phyloP scores from a whole-genome alignment of 192 early-diverging fungal species.

The Paraglomus brasilianum region DNA sequence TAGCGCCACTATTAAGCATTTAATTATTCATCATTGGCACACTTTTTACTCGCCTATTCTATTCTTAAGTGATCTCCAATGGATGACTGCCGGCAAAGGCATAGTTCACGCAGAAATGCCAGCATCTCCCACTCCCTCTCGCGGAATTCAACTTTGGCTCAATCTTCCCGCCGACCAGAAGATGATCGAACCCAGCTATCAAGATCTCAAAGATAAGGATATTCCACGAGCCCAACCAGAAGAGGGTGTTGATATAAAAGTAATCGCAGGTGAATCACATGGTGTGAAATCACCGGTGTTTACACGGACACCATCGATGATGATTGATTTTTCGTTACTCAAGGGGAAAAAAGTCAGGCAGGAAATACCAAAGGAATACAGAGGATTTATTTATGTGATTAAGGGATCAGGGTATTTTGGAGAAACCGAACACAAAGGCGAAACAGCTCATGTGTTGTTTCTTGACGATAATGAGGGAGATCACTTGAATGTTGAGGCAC shows the following conservation, averaged over 20 bases:
- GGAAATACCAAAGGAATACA: slow-evolving; percentile 53
- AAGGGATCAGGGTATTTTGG: slow-evolving; percentile 55
- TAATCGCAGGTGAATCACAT: slow-evolving; percentile 84
- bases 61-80: slow-evolving; percentile 54
- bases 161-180: slow-evolving; percentile 75
- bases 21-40: background rate
- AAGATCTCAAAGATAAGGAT: slow-evolving; percentile 63
- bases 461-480: slow-evolving; percentile 11
- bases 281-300: slow-evolving; percentile 66
- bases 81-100: slow-evolving; percentile 77
- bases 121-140: slow-evolving; percentile 33
- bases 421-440: slow-evolving; percentile 34
- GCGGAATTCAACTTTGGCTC: slow-evolving; percentile 76
- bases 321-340: slow-evolving; percentile 71
- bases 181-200: slow-evolving; percentile 65
- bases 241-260: slow-evolving; percentile 64
- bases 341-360: slow-evolving; percentile 55
- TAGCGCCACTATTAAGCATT: background rate
- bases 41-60: background rate
- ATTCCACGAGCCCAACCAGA: slow-evolving; percentile 61
- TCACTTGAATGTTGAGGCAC: slow-evolving; percentile 11
- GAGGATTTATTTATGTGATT: slow-evolving; percentile 64
- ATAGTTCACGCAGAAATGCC: slow-evolving; percentile 79
- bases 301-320: slow-evolving; percentile 79
- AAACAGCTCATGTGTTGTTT: slow-evolving; percentile 35